Base-by-base conservation (phyloP, 257 asterid genomes). In the Orobanche coerulescens region DNA sequence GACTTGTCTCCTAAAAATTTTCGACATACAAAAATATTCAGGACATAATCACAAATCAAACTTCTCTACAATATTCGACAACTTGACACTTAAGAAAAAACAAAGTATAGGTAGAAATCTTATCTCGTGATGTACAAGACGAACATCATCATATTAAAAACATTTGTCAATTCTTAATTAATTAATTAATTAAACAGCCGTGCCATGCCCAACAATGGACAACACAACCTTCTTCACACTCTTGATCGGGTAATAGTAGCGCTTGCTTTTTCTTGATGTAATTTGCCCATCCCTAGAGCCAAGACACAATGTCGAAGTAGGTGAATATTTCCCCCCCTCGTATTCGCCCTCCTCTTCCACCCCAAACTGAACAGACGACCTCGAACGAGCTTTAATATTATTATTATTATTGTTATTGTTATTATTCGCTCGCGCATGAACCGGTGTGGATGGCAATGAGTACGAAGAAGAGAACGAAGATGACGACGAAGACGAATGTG, bases 401-500 rank as follows among this genome's bases (percentile, higher is more conserved):
- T 37, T 37, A 7, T 3, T 4, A 13, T 5, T 10, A 47, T 6
- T 19, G 6, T 54, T 37, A n/a, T n/a, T n/a, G n/a, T n/a, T n/a
- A n/a, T n/a, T n/a, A n/a, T 10, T 52, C 16, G 36, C 42, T 9
- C 66, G 25, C 12, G 33, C 30, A 22, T 53, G 67, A 5, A 61
- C 9, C 14, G 90, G 79, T 3, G 79, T 66, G 1, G 86, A 75
- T 3, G 86, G 73, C 62, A 67, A 3, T 0, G 92, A 74, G 8
- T 37, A 71, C 0, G 87, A 76, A 0, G 81, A 75, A 0, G 81
- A 73, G 52, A 19, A 62, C 2, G 54, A 60, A 2, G 75, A 70
- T 7, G 67, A 52, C 0, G 86, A 72, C 0, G 75, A 68, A 9
- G 62, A 30, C 12, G 54, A 24, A 2, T 75, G 48, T 0, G 77